Base-by-base conservation (phyloP, 2,329 filamentous ascomycete species). In the Periconia sp. region DNA sequence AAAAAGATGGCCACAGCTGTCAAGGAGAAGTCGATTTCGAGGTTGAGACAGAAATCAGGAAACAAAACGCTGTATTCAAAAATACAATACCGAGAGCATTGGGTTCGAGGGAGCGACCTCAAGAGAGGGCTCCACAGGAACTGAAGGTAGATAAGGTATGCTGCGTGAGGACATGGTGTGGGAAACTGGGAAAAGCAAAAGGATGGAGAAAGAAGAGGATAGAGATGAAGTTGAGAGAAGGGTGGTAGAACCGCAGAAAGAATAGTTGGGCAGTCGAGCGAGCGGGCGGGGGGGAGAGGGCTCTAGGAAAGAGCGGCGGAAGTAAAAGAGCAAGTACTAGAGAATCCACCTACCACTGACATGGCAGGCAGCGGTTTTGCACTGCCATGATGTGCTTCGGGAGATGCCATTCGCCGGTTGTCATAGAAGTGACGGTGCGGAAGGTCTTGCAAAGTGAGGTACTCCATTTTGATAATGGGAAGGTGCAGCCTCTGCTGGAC, bases 401-500 rank as follows among this genome's bases (percentile, higher is more conserved):
- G 53, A 15, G 64, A 60, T 45, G 63, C 56, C 66, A 72, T 69
- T 50, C 60, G 68, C 56, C 59, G 62, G 45, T 66, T 57, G 55
- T 66, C 56, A 54, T 68, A 61, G 57, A 58, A 64, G 41, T 69
- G 66, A 51, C 67, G 69, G 41, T 66, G 64, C 61, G 71, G 70
- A 57, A 72, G 62, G 64, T 74, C 71, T 59, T 72, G 69, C n/a
- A 74, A 64, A 17, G 71, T 70, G 47, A 74, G 69, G 57, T 71
- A 73, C 63, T 74, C 70, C 71, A 74, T 73, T 20, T 54, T 41
- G 48, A 27, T 45, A 23, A 41, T n/a, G 20, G 5, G 18, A 5
- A 6, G 33, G 33, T 37, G 33, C 3, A n/a, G n/a, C n/a, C n/a
- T n/a, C n/a, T n/a, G n/a, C n/a, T n/a, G n/a, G n/a, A n/a, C n/a